Evolutionary conservation across 768 basidiomycete genomes (phyloP), one percentile per base, ranked within the genome.

Genomic region (Phanerodontia chrysosporium): DNA sequence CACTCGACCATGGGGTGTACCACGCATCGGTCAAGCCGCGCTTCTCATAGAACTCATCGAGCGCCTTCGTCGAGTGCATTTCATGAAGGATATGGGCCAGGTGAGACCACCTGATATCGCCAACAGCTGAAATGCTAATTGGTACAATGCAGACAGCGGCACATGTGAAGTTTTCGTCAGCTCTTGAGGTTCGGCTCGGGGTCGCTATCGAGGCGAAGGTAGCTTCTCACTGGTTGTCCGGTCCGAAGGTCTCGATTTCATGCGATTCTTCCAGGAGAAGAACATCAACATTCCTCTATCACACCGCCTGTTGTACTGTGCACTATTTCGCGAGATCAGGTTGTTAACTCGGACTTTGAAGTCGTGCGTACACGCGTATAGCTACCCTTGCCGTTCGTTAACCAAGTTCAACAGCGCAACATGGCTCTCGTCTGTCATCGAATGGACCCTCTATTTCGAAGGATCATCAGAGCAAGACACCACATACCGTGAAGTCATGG

Each of bases 301-400:
- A 1, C 84, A 86, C 48, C 74, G 87, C 30, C 72, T 84, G 51
- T 72, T 91, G 24, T 78, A 88, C 54, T 80, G 79, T 57, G 74
- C 82, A 21, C 70, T 92, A 6, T 81, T 91, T 52, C 76, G 82
- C 1, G 85, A 89, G 65, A 80, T 89, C 35, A 74, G 90, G 53
- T 71, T 88, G 5, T 64, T 86, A 6, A 85, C 83, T 1, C 77
- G 82, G 51, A 88, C 87, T 0, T 67, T 86, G 27, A 89, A 86
- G 69, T 69, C 78, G 87, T 89, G 70, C 45, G 83, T 64, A 1
- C 27, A 27, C 24, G 35, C 45, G 42, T 9, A 22, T 16, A 14
- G n/a, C 29, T 3, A 32, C 42, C 9, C 36, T 16, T 24, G 13
- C 48, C 58, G 27, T 14, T 18, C 8, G 6, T 25, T 57, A 25